Conservation (phyloP, 192 early-diverging fungal species). For the Podila clonocystis region DNA sequence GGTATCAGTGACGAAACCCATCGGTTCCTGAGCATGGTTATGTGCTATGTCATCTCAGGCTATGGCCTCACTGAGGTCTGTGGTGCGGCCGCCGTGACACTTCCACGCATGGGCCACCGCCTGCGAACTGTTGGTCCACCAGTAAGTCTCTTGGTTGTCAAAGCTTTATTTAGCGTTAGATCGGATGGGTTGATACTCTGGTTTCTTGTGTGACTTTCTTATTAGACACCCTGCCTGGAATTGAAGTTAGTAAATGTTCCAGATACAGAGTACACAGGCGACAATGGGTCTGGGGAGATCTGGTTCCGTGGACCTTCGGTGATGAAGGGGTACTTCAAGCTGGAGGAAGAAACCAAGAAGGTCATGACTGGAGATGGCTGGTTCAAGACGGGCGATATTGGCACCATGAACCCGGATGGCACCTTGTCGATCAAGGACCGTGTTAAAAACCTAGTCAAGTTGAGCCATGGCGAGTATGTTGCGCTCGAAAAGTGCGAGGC, state of each 20-base stretch:
- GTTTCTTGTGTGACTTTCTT: not conserved
- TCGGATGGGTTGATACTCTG: not conserved
- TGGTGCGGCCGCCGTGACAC: slow-evolving; percentile 57
- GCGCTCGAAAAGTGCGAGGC: slow-evolving; percentile 65
- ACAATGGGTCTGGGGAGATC: slow-evolving; percentile 69
- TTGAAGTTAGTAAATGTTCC: slow-evolving; percentile 69
- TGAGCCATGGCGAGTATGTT: slow-evolving; percentile 80
- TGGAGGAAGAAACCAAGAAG: slow-evolving; percentile 66
- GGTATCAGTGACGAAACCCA: slow-evolving; percentile 78
- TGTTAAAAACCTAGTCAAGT: slow-evolving; percentile 83
- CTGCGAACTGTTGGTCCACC: slow-evolving; percentile 73
- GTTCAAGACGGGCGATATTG: slow-evolving; percentile 83
- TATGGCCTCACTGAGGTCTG: slow-evolving; percentile 82
- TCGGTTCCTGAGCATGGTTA: slow-evolving; percentile 69
- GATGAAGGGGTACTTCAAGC: slow-evolving; percentile 74
- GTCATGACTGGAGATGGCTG: slow-evolving; percentile 72
- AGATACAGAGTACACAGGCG: slow-evolving; percentile 59
- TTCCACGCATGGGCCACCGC: slow-evolving; percentile 53
- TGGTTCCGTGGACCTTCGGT: slow-evolving; percentile 72
- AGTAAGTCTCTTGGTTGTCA: slow-evolving; percentile 8
- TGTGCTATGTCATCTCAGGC: slow-evolving; percentile 72
- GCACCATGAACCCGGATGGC: slow-evolving; percentile 74
- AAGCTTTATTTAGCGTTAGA: no score
- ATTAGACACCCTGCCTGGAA: slow-evolving; percentile 61
- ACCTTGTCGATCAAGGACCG: slow-evolving; percentile 82